These are phyloP conservation scores for Pinguiococcus pyrenoidosus DNA, from an alignment of 108 stramenopile species.

Conservation along the genomic window DNA sequence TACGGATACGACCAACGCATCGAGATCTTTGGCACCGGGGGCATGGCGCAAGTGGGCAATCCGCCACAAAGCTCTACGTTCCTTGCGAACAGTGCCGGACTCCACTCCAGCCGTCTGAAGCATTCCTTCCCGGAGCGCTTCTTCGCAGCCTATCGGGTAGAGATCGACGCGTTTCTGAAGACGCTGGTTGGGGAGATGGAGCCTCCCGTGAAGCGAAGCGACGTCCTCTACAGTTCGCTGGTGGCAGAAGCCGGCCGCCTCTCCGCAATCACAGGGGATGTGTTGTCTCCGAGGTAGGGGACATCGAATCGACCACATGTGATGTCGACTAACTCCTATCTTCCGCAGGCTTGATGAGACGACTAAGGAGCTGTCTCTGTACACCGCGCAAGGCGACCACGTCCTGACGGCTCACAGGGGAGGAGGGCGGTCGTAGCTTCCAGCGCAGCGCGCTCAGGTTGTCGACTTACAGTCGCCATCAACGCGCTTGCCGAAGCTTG, in stretches of 20 bases:
- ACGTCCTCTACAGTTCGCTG: neutral
- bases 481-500: no score
- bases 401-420: no score
- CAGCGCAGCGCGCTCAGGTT: no score
- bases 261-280: no score
- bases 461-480: no score
- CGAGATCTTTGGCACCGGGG: neutral
- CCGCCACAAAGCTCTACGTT: neutral
- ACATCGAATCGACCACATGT: no score
- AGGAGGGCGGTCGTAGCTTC: no score
- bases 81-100: neutral
- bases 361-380: no score
- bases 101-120: neutral
- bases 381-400: no score
- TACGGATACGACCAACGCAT: constrained; percentile 25
- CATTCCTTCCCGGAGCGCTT: neutral
- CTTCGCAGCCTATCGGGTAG: neutral
- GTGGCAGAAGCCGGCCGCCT: neutral
- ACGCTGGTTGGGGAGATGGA: neutral
- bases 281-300: no score
- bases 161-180: neutral
- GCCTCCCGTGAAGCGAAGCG: neutral
- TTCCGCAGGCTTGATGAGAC: no score
- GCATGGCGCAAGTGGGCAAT: neutral
- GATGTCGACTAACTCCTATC: no score